Evolutionary conservation across 1,284 basidiomycete genomes (phyloP).

Genomic region (Papiliotrema flavescens): DNA sequence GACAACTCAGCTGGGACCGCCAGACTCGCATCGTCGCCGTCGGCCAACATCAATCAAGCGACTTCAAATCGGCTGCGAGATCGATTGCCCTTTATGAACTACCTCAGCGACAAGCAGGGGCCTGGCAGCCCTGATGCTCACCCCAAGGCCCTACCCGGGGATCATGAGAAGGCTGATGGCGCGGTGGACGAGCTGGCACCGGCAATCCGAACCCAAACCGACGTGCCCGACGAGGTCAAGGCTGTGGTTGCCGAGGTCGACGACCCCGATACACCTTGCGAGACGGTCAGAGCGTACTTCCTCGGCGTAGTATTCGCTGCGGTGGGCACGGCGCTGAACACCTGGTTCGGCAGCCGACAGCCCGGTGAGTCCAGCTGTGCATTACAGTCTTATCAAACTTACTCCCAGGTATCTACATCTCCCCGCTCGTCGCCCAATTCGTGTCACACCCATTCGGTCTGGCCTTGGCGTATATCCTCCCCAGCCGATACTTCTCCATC

Average conservation of each 20-base stretch:
- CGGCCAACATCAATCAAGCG: no score
- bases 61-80: no score
- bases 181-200: no score
- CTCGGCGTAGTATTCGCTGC: not conserved
- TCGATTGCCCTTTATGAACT: no score
- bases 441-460: slow-evolving; percentile 22
- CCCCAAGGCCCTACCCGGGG: no score
- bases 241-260: not conserved
- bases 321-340: slow-evolving; percentile 1
- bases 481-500: slow-evolving; percentile 7
- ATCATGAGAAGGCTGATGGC: no score
- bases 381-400: not conserved
- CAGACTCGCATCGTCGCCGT: no score
- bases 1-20: no score
- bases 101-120: no score
- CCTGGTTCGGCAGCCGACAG: not conserved
- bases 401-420: slow-evolving; percentile 1
- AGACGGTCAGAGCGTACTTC: slow-evolving; percentile 2
- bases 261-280: slow-evolving; percentile 1
- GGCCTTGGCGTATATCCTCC: slow-evolving; percentile 11
- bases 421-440: slow-evolving; percentile 25
- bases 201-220: not conserved
- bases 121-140: no score
- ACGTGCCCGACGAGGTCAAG: not conserved
- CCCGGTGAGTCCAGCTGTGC: not conserved